A percentile compares a stretch with the other conserved stretches of the same genome.
phyloP scores from a whole-genome alignment of 352 stramenopile genomes.

The Globisporangium polare region DNA sequence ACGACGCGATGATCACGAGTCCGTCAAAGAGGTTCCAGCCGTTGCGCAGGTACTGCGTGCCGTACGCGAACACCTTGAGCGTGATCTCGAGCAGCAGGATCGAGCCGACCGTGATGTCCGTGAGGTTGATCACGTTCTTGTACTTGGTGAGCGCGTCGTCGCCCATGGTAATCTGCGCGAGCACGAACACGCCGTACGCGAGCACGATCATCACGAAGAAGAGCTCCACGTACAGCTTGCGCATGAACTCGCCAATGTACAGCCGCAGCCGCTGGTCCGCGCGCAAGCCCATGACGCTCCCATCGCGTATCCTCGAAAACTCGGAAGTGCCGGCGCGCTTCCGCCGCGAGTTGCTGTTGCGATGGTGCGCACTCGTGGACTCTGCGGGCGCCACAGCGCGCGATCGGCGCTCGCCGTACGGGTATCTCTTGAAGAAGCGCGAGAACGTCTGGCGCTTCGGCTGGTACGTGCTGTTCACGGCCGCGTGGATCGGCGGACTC shows the following conservation, averaged over 20 bases:
- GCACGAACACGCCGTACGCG: constrained; percentile 79
- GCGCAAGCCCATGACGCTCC: constrained; percentile 25
- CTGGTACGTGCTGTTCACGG: constrained; percentile 30
- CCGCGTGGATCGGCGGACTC: constrained; percentile 16
- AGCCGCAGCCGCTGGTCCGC: constrained; percentile 43
- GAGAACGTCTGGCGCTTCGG: constrained; percentile 60
- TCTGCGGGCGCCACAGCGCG: constrained; percentile 58
- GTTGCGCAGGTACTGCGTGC: constrained; percentile 55
- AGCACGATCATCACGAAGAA: constrained; percentile 90
- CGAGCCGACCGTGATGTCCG: constrained; percentile 80
- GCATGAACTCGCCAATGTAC: constrained; percentile 76
- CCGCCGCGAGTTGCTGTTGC: constrained; percentile 18
- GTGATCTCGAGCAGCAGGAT: constrained; percentile 77
- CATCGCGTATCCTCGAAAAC: constrained; percentile 29
- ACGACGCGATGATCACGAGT: constrained; percentile 74
- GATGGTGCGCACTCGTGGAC: constrained; percentile 11
- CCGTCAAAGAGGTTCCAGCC: constrained; percentile 80
- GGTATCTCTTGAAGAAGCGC: constrained; percentile 52
- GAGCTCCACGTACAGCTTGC: constrained; percentile 75
- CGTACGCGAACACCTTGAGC: constrained; percentile 81
- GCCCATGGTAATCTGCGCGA: constrained; percentile 76
- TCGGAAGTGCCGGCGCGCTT: constrained; percentile 36
- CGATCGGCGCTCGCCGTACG: constrained; percentile 58
- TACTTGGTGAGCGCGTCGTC: constrained; percentile 47
- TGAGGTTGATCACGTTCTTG: constrained; percentile 70